phyloP scores from a whole-genome alignment of 306 rosid species.

The Rosa lucieae region DNA sequence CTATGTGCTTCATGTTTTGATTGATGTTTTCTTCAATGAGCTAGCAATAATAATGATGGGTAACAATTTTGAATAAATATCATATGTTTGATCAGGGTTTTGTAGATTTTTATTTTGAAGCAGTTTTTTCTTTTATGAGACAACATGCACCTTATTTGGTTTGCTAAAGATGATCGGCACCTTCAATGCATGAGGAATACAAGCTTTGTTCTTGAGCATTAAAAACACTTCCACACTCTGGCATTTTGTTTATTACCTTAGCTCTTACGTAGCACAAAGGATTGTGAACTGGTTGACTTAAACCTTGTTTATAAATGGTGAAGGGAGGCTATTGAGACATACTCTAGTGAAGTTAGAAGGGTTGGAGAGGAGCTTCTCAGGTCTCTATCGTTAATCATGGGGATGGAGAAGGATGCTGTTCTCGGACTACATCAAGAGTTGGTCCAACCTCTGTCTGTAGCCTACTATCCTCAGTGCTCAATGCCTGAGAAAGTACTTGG shows the following conservation, averaged over 20 bases:
- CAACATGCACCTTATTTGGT: neutral
- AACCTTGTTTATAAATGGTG: constrained; percentile 10
- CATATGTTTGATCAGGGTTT: neutral
- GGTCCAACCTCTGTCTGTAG: constrained; percentile 27
- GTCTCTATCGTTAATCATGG: constrained; percentile 36
- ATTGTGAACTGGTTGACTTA: constrained; percentile 10
- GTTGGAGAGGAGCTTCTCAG: constrained; percentile 34
- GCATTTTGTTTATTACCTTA: constrained; percentile 13
- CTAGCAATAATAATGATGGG: no score
- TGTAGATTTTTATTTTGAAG: neutral
- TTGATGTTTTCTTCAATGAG: neutral
- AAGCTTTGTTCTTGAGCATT: neutral
- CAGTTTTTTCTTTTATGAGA: neutral
- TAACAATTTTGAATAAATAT: neutral
- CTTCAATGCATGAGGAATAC: constrained; percentile 17
- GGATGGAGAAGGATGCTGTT: constrained; percentile 33
- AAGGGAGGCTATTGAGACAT: constrained; percentile 39
- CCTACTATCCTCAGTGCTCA: constrained; percentile 45
- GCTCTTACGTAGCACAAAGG: neutral
- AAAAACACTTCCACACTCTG: neutral
- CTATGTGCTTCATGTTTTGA: neutral
- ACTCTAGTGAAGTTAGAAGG: constrained; percentile 31
- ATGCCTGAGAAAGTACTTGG: constrained; percentile 43
- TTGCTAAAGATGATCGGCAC: neutral
- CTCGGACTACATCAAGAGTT: constrained; percentile 35